Percentiles rank a stretch among this genome's conserved stretches.
These are phyloP conservation scores for Eimeria acervulina DNA, from an alignment of 169 alveolate genomes.

Conservation along the genomic window DNA sequence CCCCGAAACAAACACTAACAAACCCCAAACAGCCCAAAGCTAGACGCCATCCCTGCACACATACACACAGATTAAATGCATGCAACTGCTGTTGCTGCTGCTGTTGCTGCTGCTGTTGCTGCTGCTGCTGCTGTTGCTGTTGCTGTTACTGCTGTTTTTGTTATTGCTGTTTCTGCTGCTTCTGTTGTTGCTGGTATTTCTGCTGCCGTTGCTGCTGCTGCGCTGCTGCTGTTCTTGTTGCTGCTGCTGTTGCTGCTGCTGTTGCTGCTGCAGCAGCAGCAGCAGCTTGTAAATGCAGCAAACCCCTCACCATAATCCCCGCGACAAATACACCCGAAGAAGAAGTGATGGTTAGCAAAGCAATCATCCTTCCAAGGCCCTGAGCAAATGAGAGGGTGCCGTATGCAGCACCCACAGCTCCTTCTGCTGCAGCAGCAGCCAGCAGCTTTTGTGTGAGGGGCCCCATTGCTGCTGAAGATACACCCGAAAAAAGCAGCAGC, in stretches of 20 bases:
- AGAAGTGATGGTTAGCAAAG: slow-evolving; percentile 90
- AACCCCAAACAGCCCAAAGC: too few relatives aligned
- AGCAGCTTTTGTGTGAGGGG: slow-evolving; percentile 91
- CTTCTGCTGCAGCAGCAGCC: slow-evolving; percentile 80
- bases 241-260: slow-evolving; percentile 54
- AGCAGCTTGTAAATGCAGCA: background rate
- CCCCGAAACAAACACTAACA: too few relatives aligned
- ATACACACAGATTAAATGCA: too few relatives aligned
- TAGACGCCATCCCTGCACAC: too few relatives aligned
- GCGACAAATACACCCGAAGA: slow-evolving; percentile 85
- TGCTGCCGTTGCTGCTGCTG: slow-evolving; percentile 7
- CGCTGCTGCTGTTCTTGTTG: slow-evolving; percentile 45
- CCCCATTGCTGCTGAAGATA: slow-evolving; percentile 90
- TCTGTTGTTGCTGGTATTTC: slow-evolving; percentile 26
- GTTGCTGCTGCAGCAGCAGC: background rate
- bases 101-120: slow-evolving; percentile 48
- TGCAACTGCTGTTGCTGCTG: background rate
- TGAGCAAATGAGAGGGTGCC: slow-evolving; percentile 89
- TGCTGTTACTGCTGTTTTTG: slow-evolving; percentile 18
- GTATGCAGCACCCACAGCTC: slow-evolving; percentile 81
- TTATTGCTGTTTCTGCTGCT: slow-evolving; percentile 29
- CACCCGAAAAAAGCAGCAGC: slow-evolving; percentile 87
- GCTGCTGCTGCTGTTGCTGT: slow-evolving; percentile 51
- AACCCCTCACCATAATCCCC: slow-evolving; percentile 73
- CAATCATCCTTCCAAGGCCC: slow-evolving; percentile 89